A percentile compares a stretch with the other conserved stretches of the same genome.
phyloP scores from a whole-genome alignment of 192 early-diverging fungal species.

The Coemansia brasiliensis region DNA sequence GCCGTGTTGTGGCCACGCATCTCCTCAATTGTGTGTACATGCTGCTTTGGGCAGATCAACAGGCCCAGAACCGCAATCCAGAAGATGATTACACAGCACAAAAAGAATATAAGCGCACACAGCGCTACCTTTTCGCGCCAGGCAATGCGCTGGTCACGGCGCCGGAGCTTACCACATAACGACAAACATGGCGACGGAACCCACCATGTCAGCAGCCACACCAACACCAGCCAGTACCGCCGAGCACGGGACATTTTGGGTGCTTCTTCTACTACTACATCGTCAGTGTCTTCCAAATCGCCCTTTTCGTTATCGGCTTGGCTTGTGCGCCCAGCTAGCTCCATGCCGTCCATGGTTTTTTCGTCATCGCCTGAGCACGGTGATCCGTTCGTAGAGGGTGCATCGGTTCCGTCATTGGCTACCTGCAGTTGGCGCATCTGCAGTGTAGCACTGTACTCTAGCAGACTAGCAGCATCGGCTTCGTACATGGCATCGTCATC shows the following conservation, averaged over 20 bases:
- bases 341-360: constrained; percentile 40
- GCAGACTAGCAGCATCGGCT: constrained; percentile 44
- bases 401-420: constrained; percentile 10
- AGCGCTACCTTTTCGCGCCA: constrained; percentile 98
- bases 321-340: constrained; percentile 19
- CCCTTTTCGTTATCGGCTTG: constrained; percentile 20
- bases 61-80: constrained; percentile 75
- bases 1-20: constrained; percentile 63
- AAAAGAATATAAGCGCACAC: constrained; percentile 74
- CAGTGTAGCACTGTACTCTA: constrained; percentile 45
- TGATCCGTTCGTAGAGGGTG: constrained; percentile 10
- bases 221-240: constrained; percentile 80
- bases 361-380: constrained; percentile 38
- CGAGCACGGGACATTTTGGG: constrained; percentile 39
- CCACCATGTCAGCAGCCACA: constrained; percentile 71
- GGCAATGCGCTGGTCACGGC: constrained; percentile 78
- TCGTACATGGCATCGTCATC: constrained; percentile 35
- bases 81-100: constrained; percentile 80
- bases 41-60: constrained; percentile 71
- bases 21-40: constrained; percentile 69
- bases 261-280: constrained; percentile 42
- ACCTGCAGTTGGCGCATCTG: constrained; percentile 43
- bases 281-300: constrained; percentile 37
- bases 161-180: constrained; percentile 74
- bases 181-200: constrained; percentile 73